Conservation (phyloP, 2,329 filamentous ascomycete genomes). For the Emmonsiellopsis sp. region DNA sequence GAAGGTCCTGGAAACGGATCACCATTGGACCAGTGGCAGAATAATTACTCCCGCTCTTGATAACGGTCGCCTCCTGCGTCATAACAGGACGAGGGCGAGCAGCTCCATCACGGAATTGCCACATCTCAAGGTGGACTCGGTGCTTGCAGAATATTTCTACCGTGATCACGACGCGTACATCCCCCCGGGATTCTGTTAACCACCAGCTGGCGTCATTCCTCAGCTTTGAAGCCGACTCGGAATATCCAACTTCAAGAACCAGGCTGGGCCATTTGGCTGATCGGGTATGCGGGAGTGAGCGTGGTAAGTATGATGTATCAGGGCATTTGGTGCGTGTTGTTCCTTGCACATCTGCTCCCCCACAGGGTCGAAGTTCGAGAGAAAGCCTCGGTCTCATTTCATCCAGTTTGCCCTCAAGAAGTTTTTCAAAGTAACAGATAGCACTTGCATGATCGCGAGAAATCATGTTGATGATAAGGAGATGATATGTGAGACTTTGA, state of each 20-base stretch:
- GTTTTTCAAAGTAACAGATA: not conserved
- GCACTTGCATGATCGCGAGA: not conserved
- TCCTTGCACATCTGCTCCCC: not conserved
- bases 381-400: not conserved
- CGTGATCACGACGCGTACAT: slow-evolving; percentile 1
- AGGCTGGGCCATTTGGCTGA: slow-evolving; percentile 4
- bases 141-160: not conserved
- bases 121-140: not conserved
- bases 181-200: slow-evolving; percentile 1
- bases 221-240: not conserved
- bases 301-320: slow-evolving; percentile 1
- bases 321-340: not conserved
- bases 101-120: not conserved
- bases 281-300: not conserved
- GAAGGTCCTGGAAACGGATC: slow-evolving; percentile 5
- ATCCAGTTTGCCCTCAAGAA: not conserved
- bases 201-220: slow-evolving; percentile 2
- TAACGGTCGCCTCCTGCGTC: not conserved
- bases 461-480: not conserved
- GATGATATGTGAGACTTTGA: not conserved
- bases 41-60: not conserved
- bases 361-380: not conserved
- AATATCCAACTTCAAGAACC: slow-evolving; percentile 3
- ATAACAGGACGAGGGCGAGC: not conserved
- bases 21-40: not conserved